Base-by-base conservation (phyloP, 139 green algal genomes). In the Picochlorum sp. region DNA sequence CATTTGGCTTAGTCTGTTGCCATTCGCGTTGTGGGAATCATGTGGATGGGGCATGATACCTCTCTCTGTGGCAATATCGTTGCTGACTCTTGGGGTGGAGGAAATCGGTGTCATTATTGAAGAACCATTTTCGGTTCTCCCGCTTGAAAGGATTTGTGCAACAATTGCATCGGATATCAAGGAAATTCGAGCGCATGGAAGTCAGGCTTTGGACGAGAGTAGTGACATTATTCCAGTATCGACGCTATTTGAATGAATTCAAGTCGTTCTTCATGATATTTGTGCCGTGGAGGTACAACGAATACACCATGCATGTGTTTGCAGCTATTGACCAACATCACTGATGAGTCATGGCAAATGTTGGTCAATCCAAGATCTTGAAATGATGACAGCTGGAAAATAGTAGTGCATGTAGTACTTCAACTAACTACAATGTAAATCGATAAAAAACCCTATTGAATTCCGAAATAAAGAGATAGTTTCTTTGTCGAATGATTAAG, bases 1-100 rank as follows among this genome's bases (percentile, higher is more conserved):
- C 56, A 62, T 92, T 10, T 92, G 82, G 82, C 85, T 96, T 50
- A 52, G 75, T 21, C 73, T 86, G 58, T 74, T 96, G 72, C 90
- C 90, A 15, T 54, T 94, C 10, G 78, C 80, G 1, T 74, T 96
- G 63, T 88, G 73, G 73, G 32, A 65, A 20, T 61, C 49, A 3
- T 77, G 70, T 49, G 52, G 70, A 18, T 80, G 64, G 57, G 64
- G 63, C 21, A 81, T 72, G 32, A 21, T 85, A 1, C 71, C 74
- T 3, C 49, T 75, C 16, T 65, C 68, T 1, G 64, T 76, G 32
- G 34, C 78, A 54, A 72, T 89, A 28, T 59, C 75, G 24, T 83
- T 86, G 61, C 59, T 90, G 56, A 69, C 87, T 58, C 61, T 89
- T 20, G 84, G 84, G n/a, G 78, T 88, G 28, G 77, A 86, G 57